Evolutionary conservation across 192 early-diverging fungal genomes (phyloP), one percentile per base, ranked within the genome.

Genomic region (Gigaspora rosea): DNA sequence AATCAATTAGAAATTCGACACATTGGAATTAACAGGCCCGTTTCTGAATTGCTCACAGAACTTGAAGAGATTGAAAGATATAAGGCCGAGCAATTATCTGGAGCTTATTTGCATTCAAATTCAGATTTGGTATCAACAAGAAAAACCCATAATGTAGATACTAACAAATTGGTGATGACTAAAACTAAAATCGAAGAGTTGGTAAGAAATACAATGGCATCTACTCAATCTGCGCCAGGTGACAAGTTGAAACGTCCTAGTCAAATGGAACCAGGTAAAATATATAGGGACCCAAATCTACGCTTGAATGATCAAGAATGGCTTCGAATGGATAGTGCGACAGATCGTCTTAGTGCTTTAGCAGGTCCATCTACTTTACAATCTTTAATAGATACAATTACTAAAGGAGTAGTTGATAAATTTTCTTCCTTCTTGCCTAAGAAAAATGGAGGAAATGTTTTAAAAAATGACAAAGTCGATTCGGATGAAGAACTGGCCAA

Each of bases 1-100:
- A 70, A 70, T 22, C 48, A 70, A 70, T 51, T 70, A 51, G 67
- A 70, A 69, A 7, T 69, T 49, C 48, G 9, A 50, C 48, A n/a
- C 50, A 70, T 70, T 50, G 67, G 48, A 50, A 46, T 70, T 22
- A 20, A 70, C 48, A 13, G 50, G 15, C 48, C 47, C 1, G 16
- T 70, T 70, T 70, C 67, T 32, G 20, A 12, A 50, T 70, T 70
- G 50, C 16, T 70, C 48, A 13, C 67, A 51, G 49, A 69, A 70
- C 50, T 70, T 50, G 67, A 70, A 70, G 46, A 70, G 50, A 70
- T 70, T 70, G 67, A 70, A 70, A 70, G 48, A 51, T 15, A 70
- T 9, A 70, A 70, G 20, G 67, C 67, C 50, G 67, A 70, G 50
- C 1, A 50, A 48, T 50, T 51, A 32, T 50, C 50, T 11, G 67